These are phyloP conservation scores for Picea sitchensis DNA, from an alignment of 75 land plant genomes.

Conservation along the genomic window DNA sequence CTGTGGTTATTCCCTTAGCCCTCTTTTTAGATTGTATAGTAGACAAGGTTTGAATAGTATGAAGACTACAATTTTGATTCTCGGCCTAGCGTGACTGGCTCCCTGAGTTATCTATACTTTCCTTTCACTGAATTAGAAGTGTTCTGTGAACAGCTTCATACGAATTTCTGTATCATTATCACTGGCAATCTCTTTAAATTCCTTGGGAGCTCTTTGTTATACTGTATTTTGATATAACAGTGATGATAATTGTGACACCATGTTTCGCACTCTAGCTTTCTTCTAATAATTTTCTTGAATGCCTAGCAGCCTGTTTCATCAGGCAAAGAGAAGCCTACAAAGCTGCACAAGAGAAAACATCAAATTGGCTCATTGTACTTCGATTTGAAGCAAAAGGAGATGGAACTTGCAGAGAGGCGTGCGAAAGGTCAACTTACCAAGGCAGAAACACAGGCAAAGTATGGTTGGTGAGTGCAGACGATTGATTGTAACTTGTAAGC, in stretches of 20 bases:
- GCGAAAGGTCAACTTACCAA: slow-evolving; percentile 76
- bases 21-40: too few species aligned
- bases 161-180: too few species aligned
- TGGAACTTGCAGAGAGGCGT: slow-evolving; percentile 83
- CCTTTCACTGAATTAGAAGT: too few species aligned
- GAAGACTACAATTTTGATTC: too few species aligned
- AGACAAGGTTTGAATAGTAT: too few species aligned
- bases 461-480: slow-evolving; percentile 71
- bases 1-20: too few species aligned
- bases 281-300: too few species aligned
- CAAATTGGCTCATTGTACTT: slow-evolving; percentile 82
- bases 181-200: not conserved
- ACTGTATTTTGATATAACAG: not conserved
- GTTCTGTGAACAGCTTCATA: too few species aligned
- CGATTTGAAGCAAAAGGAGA: slow-evolving; percentile 89
- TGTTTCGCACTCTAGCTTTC: too few species aligned
- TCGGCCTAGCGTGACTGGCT: too few species aligned
- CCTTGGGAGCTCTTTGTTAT: not conserved
- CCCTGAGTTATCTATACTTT: too few species aligned
- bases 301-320: slow-evolving; percentile 61
- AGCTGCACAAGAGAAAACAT: slow-evolving; percentile 90
- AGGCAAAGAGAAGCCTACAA: slow-evolving; percentile 77
- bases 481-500: not conserved
- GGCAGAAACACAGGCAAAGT: slow-evolving; percentile 91
- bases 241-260: too few species aligned